A percentile compares a stretch with the other conserved stretches of the same genome.
Conservation (phyloP, 2,329 filamentous ascomycete species). For the Fusarium caatingaense region DNA sequence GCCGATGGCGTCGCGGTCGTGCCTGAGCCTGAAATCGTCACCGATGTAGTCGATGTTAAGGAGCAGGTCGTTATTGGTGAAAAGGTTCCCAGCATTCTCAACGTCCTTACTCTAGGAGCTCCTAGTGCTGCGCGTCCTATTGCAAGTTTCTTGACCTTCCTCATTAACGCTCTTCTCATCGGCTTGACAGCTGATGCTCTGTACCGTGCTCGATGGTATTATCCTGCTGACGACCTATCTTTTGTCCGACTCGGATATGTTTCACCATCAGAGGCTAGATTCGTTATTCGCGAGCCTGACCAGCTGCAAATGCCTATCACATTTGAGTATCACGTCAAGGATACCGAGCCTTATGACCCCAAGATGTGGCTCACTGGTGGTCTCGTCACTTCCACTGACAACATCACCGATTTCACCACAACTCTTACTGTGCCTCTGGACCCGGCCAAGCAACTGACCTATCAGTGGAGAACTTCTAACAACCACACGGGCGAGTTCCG, state of each 20-base stretch:
- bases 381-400: constrained; percentile 71
- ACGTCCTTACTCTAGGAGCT: constrained; percentile 78
- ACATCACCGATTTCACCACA: constrained; percentile 85
- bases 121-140: constrained; percentile 77
- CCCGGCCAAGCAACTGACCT: constrained; percentile 76
- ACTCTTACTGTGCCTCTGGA: constrained; percentile 72
- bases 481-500: constrained; percentile 86
- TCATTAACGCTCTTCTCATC: constrained; percentile 77
- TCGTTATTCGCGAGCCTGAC: constrained; percentile 88
- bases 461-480: constrained; percentile 88
- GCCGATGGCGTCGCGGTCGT: constrained; percentile 49
- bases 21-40: constrained; percentile 51
- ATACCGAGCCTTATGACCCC: constrained; percentile 64
- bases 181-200: constrained; percentile 81
- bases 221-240: constrained; percentile 79
- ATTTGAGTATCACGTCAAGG: constrained; percentile 71
- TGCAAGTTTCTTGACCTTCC: constrained; percentile 74
- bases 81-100: constrained; percentile 66
- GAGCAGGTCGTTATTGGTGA: constrained; percentile 72
- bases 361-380: constrained; percentile 75
- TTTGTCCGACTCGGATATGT: constrained; percentile 91
- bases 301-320: constrained; percentile 78
- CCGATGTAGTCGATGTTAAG: constrained; percentile 68
- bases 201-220: constrained; percentile 75
- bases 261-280: constrained; percentile 79